Conservation (phyloP, 352 stramenopile genomes). For the Globisporangium nunn region DNA sequence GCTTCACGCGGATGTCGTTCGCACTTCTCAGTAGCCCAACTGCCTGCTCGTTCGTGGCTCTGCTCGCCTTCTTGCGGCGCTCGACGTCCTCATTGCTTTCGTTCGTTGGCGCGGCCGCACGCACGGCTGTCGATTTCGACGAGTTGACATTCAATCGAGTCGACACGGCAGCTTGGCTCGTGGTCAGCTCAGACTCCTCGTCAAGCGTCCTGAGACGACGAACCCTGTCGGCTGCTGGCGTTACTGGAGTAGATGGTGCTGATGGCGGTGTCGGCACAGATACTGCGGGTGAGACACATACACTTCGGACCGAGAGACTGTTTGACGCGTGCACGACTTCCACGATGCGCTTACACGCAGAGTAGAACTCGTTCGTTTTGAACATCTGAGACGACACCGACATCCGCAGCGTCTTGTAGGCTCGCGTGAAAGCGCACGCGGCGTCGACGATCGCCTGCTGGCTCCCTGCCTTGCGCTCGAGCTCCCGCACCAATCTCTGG, state of each 20-base stretch:
- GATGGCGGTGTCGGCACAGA: not conserved
- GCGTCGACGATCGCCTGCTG: conserved; percentile 36
- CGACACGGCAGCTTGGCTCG: conserved; percentile 3
- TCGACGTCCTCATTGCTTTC: conserved; percentile 10
- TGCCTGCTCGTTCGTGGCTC: conserved; percentile 33
- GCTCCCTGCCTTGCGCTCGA: conserved; percentile 26
- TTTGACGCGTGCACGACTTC: conserved; percentile 26
- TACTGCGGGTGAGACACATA: not conserved
- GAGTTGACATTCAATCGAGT: not conserved
- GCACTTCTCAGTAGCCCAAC: conserved; percentile 31
- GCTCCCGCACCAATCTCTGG: conserved; percentile 33
- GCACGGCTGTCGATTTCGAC: not conserved
- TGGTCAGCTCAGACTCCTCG: conserved; percentile 5
- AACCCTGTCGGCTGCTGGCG: not conserved
- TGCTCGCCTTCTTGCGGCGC: conserved; percentile 19
- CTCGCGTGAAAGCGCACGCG: conserved; percentile 27
- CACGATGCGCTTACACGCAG: conserved; percentile 30
- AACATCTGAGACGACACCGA: conserved; percentile 28
- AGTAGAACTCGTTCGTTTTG: conserved; percentile 29
- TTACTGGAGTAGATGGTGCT: not conserved
- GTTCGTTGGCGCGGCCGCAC: conserved; percentile 5
- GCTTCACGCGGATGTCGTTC: conserved; percentile 23
- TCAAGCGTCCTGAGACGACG: conserved; percentile 1
- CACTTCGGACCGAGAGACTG: conserved; percentile 5
- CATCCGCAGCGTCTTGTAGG: conserved; percentile 32